Conservation (phyloP, 331 rosid genomes). For the Arachis monticola region DNA sequence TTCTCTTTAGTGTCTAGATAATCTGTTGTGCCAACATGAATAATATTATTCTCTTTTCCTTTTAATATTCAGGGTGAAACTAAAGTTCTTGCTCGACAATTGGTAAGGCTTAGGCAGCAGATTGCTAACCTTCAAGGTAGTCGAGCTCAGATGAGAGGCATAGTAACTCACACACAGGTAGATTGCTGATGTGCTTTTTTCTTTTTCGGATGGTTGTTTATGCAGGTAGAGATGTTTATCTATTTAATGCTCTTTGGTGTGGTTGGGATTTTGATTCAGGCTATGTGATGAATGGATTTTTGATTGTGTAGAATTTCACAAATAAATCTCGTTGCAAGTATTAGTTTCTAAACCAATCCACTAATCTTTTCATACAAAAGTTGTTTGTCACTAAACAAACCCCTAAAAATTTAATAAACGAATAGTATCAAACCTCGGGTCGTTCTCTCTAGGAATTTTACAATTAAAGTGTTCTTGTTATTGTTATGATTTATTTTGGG, state of each 20-base stretch:
- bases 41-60: slow-evolving; percentile 4
- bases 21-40: not conserved
- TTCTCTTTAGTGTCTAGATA: not conserved
- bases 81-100: slow-evolving; percentile 88
- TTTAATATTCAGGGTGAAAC: slow-evolving; percentile 76
- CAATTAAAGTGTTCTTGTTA: no score
- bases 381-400: no score
- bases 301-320: no score
- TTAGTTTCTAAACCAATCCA: no score
- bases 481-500: no score
- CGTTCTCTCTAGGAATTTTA: no score
- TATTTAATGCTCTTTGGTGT: slow-evolving; percentile 30
- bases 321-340: no score
- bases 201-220: not conserved
- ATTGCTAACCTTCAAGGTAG: slow-evolving; percentile 95
- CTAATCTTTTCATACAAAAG: no score
- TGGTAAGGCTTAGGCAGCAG: slow-evolving; percentile 94
- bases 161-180: slow-evolving; percentile 98
- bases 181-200: slow-evolving; percentile 29
- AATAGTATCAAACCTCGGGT: no score
- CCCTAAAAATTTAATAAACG: no score
- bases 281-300: no score
- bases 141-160: slow-evolving; percentile 99
- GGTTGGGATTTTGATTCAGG: slow-evolving; percentile 58
- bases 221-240: no score